phyloP scores from a whole-genome alignment of 164 flowering plant genomes.

The Protea cynaroides region DNA sequence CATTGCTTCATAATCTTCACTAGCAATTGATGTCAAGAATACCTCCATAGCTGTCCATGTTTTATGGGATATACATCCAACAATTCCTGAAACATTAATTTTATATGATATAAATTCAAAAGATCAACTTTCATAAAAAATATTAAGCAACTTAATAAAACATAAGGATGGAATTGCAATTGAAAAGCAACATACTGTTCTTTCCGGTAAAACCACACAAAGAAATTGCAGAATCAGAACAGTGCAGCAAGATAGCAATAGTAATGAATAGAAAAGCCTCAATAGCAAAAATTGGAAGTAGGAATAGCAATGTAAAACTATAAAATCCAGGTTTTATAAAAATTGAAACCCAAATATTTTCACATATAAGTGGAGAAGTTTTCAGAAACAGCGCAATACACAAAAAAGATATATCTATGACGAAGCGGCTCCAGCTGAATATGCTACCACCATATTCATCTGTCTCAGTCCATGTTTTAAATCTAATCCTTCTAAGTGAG shows the following conservation, averaged over 20 bases:
- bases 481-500: too few species aligned
- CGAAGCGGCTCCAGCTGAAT: too few species aligned
- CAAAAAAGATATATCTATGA: too few species aligned
- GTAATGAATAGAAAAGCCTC: not conserved
- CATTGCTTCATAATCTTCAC: conserved; percentile 84
- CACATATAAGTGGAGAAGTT: too few species aligned
- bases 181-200: not conserved
- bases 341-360: too few species aligned
- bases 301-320: not conserved
- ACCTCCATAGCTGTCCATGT: conserved; percentile 94
- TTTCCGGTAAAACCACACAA: too few species aligned
- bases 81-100: conserved; percentile 57
- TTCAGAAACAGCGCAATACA: too few species aligned
- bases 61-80: conserved; percentile 92
- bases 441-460: too few species aligned
- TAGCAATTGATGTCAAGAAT: conserved; percentile 68
- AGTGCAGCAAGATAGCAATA: not conserved
- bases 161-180: not conserved
- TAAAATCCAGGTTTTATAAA: not conserved
- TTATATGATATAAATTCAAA: not conserved
- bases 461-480: too few species aligned
- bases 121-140: not conserved
- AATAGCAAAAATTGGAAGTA: not conserved
- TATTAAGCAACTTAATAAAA: not conserved
- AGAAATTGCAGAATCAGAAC: too few species aligned